Evolutionary conservation across 2,329 filamentous ascomycete genomes (phyloP), one percentile per base, ranked within the genome.

Genomic region (Zymoseptoria pseudotritici): DNA sequence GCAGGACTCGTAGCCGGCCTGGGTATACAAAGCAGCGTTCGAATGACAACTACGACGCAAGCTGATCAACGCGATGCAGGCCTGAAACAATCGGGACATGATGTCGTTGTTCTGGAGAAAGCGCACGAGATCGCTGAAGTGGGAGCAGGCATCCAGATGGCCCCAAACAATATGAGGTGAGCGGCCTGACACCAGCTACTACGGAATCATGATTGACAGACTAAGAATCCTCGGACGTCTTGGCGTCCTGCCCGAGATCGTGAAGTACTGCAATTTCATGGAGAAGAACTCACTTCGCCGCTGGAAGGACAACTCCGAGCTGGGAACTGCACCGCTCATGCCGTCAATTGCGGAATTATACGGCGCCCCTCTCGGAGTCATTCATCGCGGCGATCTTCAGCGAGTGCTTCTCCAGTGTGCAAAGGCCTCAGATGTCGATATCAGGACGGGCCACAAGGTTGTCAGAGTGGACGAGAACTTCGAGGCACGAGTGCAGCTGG

Each of bases 311-410:
- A 58, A 62, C 53, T 50, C 54, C 21, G 61, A 60, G 46, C 51
- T 62, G 10, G 61, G 61, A 26, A 53, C 58, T 3, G 61, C 61
- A n/a, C 61, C 61, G 17, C 50, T 62, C 5, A 62, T 62, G 61
- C 61, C 61, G 2, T 42, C 24, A 4, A 53, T 63, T 42, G 56
- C 50, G n/a, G 53, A 63, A 21, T 17, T 8, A 26, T 65, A 62
- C 51, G 74, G 75, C 4, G 75, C 71, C 36, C 79, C 74, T 21
- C 82, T 82, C 62, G 79, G 78, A 67, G 80, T 82, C 58, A 82
- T 83, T 42, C 80, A 83, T 63, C 76, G 80, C 4, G 78, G 79
- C 3, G 77, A 81, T 58, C 65, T 83, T 21, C 81, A 83, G 49
- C 71, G 68, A 52, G 76, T 74, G 50, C 70, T 83, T 2, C 64